phyloP scores from a whole-genome alignment of 176 grass and related monocot species.

The Puya raimondii region DNA sequence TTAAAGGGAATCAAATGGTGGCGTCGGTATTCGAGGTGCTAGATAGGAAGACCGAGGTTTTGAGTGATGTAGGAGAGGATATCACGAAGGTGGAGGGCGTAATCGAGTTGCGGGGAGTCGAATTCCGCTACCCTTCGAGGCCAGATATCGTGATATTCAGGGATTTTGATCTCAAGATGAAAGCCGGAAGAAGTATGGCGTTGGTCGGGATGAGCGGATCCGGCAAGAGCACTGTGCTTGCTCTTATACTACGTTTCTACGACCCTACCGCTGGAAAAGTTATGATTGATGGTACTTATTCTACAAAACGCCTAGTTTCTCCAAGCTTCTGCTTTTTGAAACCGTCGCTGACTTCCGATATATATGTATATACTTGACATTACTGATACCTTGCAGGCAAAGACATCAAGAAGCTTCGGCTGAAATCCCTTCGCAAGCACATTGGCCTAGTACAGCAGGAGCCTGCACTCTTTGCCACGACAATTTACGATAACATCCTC shows the following conservation, averaged over 20 bases:
- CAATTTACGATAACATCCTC: constrained; percentile 85
- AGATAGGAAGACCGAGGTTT: constrained; percentile 69
- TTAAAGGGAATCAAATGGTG: constrained; percentile 96
- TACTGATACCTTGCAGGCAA: constrained; percentile 40
- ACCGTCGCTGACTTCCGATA: background rate
- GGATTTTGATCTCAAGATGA: constrained; percentile 74
- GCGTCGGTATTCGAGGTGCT: constrained; percentile 88
- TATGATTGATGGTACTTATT: constrained; percentile 65
- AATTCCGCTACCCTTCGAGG: constrained; percentile 79
- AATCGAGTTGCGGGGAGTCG: constrained; percentile 60
- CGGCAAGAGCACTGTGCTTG: constrained; percentile 81
- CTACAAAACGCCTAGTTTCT: too few relatives aligned
- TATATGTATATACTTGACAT: background rate
- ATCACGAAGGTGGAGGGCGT: constrained; percentile 51
- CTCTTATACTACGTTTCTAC: constrained; percentile 82
- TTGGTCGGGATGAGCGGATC: constrained; percentile 93
- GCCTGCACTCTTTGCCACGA: constrained; percentile 84
- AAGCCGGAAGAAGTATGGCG: constrained; percentile 91
- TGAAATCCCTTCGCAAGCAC: constrained; percentile 72
- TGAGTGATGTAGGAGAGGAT: constrained; percentile 57
- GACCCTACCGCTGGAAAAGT: constrained; percentile 67
- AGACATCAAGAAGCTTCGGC: constrained; percentile 76
- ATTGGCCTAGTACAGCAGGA: constrained; percentile 91
- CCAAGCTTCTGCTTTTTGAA: background rate
- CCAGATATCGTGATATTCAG: constrained; percentile 69